Percentiles rank a stretch among this genome's conserved stretches.
These are phyloP conservation scores for Pseudonectria foliicola DNA, from an alignment of 2,329 filamentous ascomycete genomes.

Conservation along the genomic window DNA sequence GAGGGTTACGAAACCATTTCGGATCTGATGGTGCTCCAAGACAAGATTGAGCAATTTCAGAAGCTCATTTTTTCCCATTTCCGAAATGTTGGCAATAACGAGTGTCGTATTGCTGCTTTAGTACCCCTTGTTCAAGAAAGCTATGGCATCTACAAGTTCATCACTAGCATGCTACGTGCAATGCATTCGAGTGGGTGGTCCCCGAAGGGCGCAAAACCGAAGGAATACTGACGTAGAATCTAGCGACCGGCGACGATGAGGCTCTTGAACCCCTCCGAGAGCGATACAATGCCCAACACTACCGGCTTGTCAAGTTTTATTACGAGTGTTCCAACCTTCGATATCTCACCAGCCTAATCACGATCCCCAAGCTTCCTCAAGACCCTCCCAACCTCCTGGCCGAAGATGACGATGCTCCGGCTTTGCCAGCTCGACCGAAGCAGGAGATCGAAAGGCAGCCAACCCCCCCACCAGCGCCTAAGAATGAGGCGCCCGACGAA, in stretches of 20 bases:
- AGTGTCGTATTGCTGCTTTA: constrained; percentile 89
- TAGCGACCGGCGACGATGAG: constrained; percentile 86
- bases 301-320: constrained; percentile 95
- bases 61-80: constrained; percentile 98
- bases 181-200: constrained; percentile 80
- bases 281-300: constrained; percentile 92
- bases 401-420: constrained; percentile 77
- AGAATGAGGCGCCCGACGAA: constrained; percentile 77
- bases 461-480: constrained; percentile 60
- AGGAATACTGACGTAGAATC: constrained; percentile 13
- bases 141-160: constrained; percentile 99
- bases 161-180: constrained; percentile 96
- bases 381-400: constrained; percentile 84
- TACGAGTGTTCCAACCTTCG: constrained; percentile 98
- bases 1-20: constrained; percentile 96
- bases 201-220: background rate
- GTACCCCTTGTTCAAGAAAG: constrained; percentile 94
- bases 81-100: constrained; percentile 83
- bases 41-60: constrained; percentile 97
- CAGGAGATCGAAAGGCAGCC: constrained; percentile 63
- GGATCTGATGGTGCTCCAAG: constrained; percentile 92
- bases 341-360: constrained; percentile 93
- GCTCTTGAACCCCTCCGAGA: constrained; percentile 81
- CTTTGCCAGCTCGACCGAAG: constrained; percentile 73
- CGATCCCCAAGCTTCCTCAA: constrained; percentile 89